Percentiles rank a stretch among this genome's conserved stretches.
Conservation (phyloP, 177 flowering plant genomes). For the Vitis hybrid region DNA sequence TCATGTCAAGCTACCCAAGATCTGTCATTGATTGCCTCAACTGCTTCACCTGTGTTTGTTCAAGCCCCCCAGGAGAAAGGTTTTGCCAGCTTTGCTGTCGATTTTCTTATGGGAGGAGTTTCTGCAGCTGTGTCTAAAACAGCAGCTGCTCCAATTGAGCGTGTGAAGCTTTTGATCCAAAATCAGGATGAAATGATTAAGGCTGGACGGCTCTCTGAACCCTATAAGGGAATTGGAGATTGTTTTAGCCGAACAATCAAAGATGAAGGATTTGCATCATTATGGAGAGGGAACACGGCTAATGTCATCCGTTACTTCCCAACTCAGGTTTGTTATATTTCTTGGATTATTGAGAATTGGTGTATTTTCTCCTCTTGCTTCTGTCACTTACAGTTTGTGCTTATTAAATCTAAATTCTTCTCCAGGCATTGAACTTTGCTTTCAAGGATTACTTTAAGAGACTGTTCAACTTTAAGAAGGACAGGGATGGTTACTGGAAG, state of each 20-base stretch:
- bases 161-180: slow-evolving; percentile 87
- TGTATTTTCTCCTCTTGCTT: not conserved
- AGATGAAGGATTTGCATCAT: slow-evolving; percentile 65
- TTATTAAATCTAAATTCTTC: slow-evolving; percentile 1
- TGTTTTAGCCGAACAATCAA: slow-evolving; percentile 69
- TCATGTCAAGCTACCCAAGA: slow-evolving; percentile 29
- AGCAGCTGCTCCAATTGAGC: slow-evolving; percentile 94
- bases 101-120: slow-evolving; percentile 93
- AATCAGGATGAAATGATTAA: slow-evolving; percentile 91
- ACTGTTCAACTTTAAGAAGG: slow-evolving; percentile 85
- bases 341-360: not conserved
- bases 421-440: slow-evolving; percentile 88
- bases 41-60: slow-evolving; percentile 55
- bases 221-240: slow-evolving; percentile 91
- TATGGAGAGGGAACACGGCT: slow-evolving; percentile 95
- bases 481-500: slow-evolving; percentile 86
- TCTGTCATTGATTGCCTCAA: slow-evolving; percentile 34
- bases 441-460: slow-evolving; percentile 93
- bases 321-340: slow-evolving; percentile 67
- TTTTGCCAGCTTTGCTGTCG: slow-evolving; percentile 55
- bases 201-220: slow-evolving; percentile 78
- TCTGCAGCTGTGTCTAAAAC: slow-evolving; percentile 94
- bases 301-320: slow-evolving; percentile 95
- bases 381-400: not conserved
- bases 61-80: slow-evolving; percentile 79